These are phyloP conservation scores for Rubia yunnanensis DNA, from an alignment of 257 asterid genomes.

Conservation along the genomic window DNA sequence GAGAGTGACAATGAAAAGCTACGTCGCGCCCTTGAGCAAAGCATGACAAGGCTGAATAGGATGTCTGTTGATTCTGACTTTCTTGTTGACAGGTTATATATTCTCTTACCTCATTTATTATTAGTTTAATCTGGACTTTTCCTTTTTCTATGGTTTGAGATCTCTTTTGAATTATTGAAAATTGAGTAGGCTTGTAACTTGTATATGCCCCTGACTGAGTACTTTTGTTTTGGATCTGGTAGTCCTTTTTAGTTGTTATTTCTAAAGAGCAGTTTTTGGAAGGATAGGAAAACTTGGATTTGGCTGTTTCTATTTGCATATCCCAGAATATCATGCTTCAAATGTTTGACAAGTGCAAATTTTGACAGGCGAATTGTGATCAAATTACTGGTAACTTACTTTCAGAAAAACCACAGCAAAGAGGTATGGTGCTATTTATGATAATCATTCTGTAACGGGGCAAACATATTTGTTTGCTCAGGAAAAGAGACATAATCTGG, in stretches of 20 bases:
- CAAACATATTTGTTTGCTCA: not conserved
- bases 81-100: conserved; percentile 92
- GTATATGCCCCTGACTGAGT: too few relatives aligned
- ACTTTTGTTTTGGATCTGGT: not conserved
- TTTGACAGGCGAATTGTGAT: conserved; percentile 92
- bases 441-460: not conserved
- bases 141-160: not conserved
- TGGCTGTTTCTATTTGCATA: not conserved
- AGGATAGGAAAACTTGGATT: not conserved
- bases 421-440: conserved; percentile 45
- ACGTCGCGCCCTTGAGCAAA: conserved; percentile 91
- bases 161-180: not conserved
- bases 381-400: conserved; percentile 86
- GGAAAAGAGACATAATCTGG: not conserved
- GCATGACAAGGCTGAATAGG: conserved; percentile 96
- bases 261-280: not conserved
- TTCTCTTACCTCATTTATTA: not conserved
- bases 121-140: not conserved
- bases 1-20: conserved; percentile 93
- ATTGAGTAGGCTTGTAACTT: not conserved
- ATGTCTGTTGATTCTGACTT: conserved; percentile 97
- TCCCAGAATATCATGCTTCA: not conserved
- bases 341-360: conserved; percentile 2
- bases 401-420: conserved; percentile 95
- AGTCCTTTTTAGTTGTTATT: not conserved